Base-by-base conservation (phyloP, 2,329 filamentous ascomycete species). In the Nothophoma quercina region DNA sequence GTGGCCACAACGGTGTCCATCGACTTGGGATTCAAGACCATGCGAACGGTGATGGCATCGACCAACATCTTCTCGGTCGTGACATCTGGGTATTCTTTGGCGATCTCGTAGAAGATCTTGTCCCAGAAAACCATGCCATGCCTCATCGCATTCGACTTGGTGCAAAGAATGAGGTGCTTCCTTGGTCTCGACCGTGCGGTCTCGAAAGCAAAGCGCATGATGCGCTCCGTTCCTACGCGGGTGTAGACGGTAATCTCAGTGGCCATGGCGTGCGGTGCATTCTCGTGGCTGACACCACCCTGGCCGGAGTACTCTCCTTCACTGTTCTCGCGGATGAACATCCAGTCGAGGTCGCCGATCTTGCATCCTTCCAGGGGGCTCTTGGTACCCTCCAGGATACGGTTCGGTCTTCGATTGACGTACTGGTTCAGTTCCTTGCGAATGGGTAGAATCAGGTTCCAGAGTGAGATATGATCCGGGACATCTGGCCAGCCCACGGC, bases 401-500 rank as follows among this genome's bases (percentile, higher is more conserved):
- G 67, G 7, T 77, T 79, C 0, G 71, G 88, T 0, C 87, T 81
- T 0, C 89, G 80, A 58, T 89, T 90, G 58, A 88, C 82, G 63
- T 88, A 89, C 63, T 89, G 86, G 55, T 88, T 86, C 36, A 89
- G 79, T 29, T 84, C 80, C 43, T 88, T 85, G 29, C 87, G 83
- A 63, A 90, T 88, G 15, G 85, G 85, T 7, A 90, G 76, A 35
- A 88, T 83, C 25, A 88, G 80, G 7, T 82, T 81, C 87, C 87
- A 89, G 1, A 90, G 81, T 0, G 84, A 84, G 51, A 88, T 82
- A 56, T 89, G 83, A 58, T 89, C 87, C 1, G 87, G 86, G 0
- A 89, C 85, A 42, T 85, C 77, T 44, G 83, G 83, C 64, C 78
- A 83, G 13, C 84, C 84, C 2, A 86, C 84, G 2, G 83, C 82